A percentile compares a stretch with the other conserved stretches of the same genome.
Evolutionary conservation across 1,284 basidiomycete species (phyloP).

Genomic region (Thecaphora thlaspeos): DNA sequence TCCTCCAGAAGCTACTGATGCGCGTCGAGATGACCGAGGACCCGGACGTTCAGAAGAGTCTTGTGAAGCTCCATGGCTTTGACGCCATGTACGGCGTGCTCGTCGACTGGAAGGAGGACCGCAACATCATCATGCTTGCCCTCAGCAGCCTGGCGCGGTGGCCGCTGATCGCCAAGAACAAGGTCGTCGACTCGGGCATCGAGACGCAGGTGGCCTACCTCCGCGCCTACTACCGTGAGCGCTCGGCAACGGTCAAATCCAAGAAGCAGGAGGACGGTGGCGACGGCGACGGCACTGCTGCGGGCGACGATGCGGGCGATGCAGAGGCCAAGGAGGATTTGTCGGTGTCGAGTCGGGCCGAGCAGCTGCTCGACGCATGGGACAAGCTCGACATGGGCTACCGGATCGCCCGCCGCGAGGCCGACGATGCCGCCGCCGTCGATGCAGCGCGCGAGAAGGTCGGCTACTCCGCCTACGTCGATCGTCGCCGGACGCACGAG

Average conservation of each 20-base stretch:
- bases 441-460: slow-evolving; percentile 20
- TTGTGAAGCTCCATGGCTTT: slow-evolving; percentile 92
- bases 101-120: slow-evolving; percentile 73
- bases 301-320: neutral
- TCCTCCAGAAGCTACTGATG: slow-evolving; percentile 78
- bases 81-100: slow-evolving; percentile 86
- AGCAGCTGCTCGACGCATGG: slow-evolving; percentile 73
- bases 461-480: slow-evolving; percentile 15
- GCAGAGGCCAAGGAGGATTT: slow-evolving; percentile 61
- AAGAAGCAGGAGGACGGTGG: neutral
- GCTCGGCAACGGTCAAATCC: too few relatives aligned
- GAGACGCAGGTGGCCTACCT: slow-evolving; percentile 42
- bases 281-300: too few relatives aligned
- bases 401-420: slow-evolving; percentile 67
- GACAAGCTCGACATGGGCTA: slow-evolving; percentile 72
- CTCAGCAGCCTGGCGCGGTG: slow-evolving; percentile 61
- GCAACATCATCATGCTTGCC: slow-evolving; percentile 70
- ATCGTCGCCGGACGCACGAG: slow-evolving; percentile 26
- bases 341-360: slow-evolving; percentile 50
- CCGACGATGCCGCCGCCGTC: slow-evolving; percentile 60
- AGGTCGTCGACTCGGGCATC: slow-evolving; percentile 72
- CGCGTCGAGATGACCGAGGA: slow-evolving; percentile 89
- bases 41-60: slow-evolving; percentile 72
- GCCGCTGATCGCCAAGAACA: slow-evolving; percentile 86
- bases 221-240: neutral